Evolutionary conservation across 768 basidiomycete genomes (phyloP), one percentile per base, ranked within the genome.

Genomic region (Termitomyces eurrhizus): DNA sequence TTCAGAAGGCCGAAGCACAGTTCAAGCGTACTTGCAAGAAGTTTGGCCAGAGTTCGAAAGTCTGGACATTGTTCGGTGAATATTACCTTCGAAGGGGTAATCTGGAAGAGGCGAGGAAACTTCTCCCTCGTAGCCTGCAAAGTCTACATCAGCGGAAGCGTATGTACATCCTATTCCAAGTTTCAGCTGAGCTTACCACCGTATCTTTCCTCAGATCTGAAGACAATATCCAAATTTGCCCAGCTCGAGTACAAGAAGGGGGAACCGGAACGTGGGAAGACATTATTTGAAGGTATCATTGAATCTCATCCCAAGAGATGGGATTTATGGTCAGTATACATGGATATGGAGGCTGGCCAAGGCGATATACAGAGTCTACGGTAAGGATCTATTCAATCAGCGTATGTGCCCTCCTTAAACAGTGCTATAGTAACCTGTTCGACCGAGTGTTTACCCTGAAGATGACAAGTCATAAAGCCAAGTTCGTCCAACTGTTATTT

Each of bases 311-410:
- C 94, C 4, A 98, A 95, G 74, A 85, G 93, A 58, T 89, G 95
- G 82, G 95, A 98, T 68, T 77, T 98, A 52, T 98, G 97, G 96
- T 90, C 88, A 44, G 78, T 98, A 53, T 99, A 99, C 74, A 88
- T 98, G 74, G 97, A 99, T 72, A 95, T 97, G 90, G 93, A 98
- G 70, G 88, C 87, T 5, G 81, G 83, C 36, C 88, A 89, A 72
- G 76, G 80, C 14, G 88, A 96, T 72, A 87, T 97, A 32, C 89
- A 90, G 67, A 86, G 83, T 64, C 71, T 93, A 55, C 79, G 93
- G 92, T 90, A 70, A 37, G 80, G 69, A 52, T 12, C 14, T 11
- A 24, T 56, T 49, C 29, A 12, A 42, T 60, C 7, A 16, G 33
- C 24, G 16, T 52, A 26, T 33, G 55, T 18, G 46, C 53, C 54